These are phyloP conservation scores for Spirogloea muscicola DNA, from an alignment of 139 green algal genomes.

Conservation along the genomic window DNA sequence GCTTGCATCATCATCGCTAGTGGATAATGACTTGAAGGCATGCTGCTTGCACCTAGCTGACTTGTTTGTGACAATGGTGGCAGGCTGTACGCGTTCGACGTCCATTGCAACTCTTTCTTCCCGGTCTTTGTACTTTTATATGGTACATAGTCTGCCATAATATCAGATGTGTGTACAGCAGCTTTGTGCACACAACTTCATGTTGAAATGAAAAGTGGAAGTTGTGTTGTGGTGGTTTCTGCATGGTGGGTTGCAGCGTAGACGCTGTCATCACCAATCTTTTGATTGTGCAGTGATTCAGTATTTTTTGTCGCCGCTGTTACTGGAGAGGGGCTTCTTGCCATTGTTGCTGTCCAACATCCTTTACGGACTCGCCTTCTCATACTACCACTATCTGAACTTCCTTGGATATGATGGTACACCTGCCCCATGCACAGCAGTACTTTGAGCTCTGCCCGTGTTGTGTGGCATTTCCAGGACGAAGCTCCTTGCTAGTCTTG, in stretches of 20 bases:
- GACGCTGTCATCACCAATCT: too few species aligned
- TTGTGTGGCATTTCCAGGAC: not conserved
- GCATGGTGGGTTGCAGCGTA: too few species aligned
- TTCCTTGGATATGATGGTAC: slow-evolving; percentile 86
- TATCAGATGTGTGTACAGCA: too few species aligned
- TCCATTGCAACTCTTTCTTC: slow-evolving; percentile 98
- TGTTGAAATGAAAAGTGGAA: too few species aligned
- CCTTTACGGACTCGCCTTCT: slow-evolving; percentile 69
- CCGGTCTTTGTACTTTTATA: slow-evolving; percentile 84
- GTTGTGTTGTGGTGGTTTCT: too few species aligned
- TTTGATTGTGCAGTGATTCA: slow-evolving; percentile 49
- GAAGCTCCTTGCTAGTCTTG: not conserved
- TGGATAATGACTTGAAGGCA: too few species aligned
- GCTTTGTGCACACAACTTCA: too few species aligned
- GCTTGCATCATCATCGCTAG: too few species aligned
- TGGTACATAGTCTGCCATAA: too few species aligned
- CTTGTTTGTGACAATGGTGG: too few species aligned
- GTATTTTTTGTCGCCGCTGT: slow-evolving; percentile 57
- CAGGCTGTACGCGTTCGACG: slow-evolving; percentile 93
- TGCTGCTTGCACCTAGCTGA: too few species aligned
- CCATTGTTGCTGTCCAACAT: slow-evolving; percentile 58
- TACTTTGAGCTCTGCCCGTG: not conserved
- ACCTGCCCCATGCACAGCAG: not conserved
- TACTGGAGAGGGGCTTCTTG: slow-evolving; percentile 69
- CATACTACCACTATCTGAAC: slow-evolving; percentile 91